A percentile compares a stretch with the other conserved stretches of the same genome.
These are phyloP conservation scores for Quercus bicolor DNA, from an alignment of 306 rosid genomes.

Conservation along the genomic window DNA sequence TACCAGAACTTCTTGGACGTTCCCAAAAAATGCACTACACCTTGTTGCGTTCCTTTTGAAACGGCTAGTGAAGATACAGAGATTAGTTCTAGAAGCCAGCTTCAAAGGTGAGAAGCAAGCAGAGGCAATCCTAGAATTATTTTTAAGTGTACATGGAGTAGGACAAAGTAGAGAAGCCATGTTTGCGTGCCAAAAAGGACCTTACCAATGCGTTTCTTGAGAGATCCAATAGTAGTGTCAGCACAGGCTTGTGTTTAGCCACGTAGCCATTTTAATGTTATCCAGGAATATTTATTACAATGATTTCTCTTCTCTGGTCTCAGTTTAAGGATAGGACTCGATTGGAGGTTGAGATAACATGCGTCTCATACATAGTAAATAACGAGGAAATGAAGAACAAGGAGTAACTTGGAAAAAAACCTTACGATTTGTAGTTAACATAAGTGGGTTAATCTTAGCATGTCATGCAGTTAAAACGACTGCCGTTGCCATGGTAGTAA, in stretches of 20 bases:
- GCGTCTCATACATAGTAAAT: no score
- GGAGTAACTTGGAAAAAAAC: no score
- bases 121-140: slow-evolving; percentile 21
- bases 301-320: slow-evolving; percentile 16
- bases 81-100: slow-evolving; percentile 18
- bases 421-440: no score
- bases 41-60: slow-evolving; percentile 28
- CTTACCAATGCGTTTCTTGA: background rate
- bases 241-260: slow-evolving; percentile 43
- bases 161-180: slow-evolving; percentile 68
- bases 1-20: slow-evolving; percentile 37
- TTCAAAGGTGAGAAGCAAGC: slow-evolving; percentile 33
- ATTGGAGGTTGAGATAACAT: no score
- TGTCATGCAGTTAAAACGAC: background rate
- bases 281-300: slow-evolving; percentile 22
- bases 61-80: slow-evolving; percentile 40
- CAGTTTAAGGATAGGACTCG: background rate
- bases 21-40: slow-evolving; percentile 51
- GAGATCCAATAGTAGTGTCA: slow-evolving; percentile 12
- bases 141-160: slow-evolving; percentile 43
- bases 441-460: no score
- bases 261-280: slow-evolving; percentile 34
- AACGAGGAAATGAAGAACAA: no score
- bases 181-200: slow-evolving; percentile 3
- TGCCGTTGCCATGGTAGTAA: background rate